phyloP scores from a whole-genome alignment of 164 flowering plant genomes.

The Amborella trichopoda region DNA sequence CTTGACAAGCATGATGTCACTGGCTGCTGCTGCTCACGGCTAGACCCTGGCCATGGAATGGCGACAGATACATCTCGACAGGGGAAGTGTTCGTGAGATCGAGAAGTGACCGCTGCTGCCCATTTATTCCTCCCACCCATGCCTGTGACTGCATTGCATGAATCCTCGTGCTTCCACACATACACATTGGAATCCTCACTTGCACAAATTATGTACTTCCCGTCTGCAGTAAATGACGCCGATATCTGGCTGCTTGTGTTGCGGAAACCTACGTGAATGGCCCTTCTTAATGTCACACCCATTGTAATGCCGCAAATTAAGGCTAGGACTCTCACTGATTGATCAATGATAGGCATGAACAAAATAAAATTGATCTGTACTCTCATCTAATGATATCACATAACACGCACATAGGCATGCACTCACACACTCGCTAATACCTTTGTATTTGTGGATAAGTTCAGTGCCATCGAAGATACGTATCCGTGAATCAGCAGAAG shows the following conservation, averaged over 20 bases:
- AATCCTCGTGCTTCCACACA: conserved; percentile 65
- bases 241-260: conserved; percentile 77
- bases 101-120: conserved; percentile 11
- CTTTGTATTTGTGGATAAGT: conserved; percentile 57
- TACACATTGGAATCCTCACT: conserved; percentile 85
- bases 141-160: conserved; percentile 7
- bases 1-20: conserved; percentile 34
- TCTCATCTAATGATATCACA: too few relatives aligned
- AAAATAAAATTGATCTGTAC: too few relatives aligned
- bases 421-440: too few relatives aligned
- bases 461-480: conserved; percentile 44
- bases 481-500: conserved; percentile 79
- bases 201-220: conserved; percentile 45
- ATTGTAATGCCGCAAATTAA: neutral
- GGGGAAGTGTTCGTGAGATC: conserved; percentile 56
- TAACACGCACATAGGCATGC: too few relatives aligned
- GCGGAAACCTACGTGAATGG: conserved; percentile 42
- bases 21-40: conserved; percentile 11
- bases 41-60: conserved; percentile 71
- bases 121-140: conserved; percentile 26
- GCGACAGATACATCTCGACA: conserved; percentile 81
- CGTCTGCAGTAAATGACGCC: conserved; percentile 44
- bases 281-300: too few relatives aligned
- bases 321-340: neutral
- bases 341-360: neutral